Conservation (phyloP, 2,329 filamentous ascomycete genomes). For the Tolypocladium guangdongense region DNA sequence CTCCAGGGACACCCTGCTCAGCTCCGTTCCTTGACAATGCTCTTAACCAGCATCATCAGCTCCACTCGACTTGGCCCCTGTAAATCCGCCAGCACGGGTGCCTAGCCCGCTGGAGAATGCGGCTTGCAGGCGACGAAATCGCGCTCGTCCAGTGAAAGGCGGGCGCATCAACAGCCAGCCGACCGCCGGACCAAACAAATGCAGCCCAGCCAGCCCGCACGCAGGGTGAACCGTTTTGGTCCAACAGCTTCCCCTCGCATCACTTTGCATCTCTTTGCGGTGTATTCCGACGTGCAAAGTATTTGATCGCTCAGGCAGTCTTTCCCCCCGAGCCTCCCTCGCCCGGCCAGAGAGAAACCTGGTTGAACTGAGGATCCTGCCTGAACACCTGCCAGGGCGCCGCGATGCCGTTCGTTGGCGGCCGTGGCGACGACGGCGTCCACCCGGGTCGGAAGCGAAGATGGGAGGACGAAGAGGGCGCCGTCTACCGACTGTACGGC, state of each 20-base stretch:
- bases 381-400: background rate
- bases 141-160: conserved; percentile 1
- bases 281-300: background rate
- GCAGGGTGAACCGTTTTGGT: background rate
- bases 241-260: background rate
- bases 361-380: background rate
- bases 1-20: background rate
- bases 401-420: conserved; percentile 23
- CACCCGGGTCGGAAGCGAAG: conserved; percentile 23
- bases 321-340: background rate
- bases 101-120: background rate
- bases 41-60: no score
- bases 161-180: conserved; percentile 3
- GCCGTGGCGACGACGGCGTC: conserved; percentile 11
- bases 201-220: background rate
- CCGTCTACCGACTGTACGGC: conserved; percentile 13
- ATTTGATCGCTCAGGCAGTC: no score
- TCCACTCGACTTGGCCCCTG: background rate
- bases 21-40: background rate
- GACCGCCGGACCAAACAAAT: conserved; percentile 2
- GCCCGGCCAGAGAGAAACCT: background rate
- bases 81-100: background rate
- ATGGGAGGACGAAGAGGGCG: conserved; percentile 17
- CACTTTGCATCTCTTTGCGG: background rate
- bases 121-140: background rate